Base-by-base conservation (phyloP, 2,329 filamentous ascomycete genomes). In the Trichoderma sp. region DNA sequence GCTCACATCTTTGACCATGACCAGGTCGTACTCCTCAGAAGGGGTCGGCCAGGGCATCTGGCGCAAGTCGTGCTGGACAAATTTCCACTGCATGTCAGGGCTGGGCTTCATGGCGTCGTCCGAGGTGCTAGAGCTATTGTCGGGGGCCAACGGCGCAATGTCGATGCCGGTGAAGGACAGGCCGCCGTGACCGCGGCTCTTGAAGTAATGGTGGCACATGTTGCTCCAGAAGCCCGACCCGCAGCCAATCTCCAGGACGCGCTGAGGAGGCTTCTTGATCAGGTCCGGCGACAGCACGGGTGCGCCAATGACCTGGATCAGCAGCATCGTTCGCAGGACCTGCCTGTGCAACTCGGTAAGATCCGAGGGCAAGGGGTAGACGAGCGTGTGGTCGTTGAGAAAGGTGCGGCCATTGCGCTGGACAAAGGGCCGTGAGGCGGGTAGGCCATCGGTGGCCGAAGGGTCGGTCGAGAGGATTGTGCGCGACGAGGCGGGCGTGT, bases 221-320 rank as follows among this genome's bases (percentile, higher is more conserved):
- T 93, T 91, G 76, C 93, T 95, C 95, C 95, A 98, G 79, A 97
- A 93, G 28, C 90, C 95, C 23, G 92, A 92, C 20, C 95, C 95
- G 80, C 95, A 98, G 34, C 91, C 94, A 39, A 98, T 82, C 78
- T 98, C 95, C 28, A 98, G 86, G 32, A 98, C 91, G 74, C 90
- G 91, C 76, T 87, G 87, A 0, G 95, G 95, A 23, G 93, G 90
- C 61, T 89, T 88, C 74, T 88, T 86, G 57, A 86, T 83, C 68
- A 93, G 86, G 34, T 85, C 85, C 1, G 92, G 91, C 9, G 91
- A 92, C 81, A 92, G 95, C 70, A 96, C 87, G 0, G 94, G 92
- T 12, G 90, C 90, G 58, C 94, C 93, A 76, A 96, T 94, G 39
- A 97, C 88, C 77, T 93, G 90, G 75, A 93, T 91, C 66, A 94